Evolutionary conservation across 2,329 filamentous ascomycete species (phyloP), one percentile per base, ranked within the genome.

Genomic region (Stemphylium lycopersici): DNA sequence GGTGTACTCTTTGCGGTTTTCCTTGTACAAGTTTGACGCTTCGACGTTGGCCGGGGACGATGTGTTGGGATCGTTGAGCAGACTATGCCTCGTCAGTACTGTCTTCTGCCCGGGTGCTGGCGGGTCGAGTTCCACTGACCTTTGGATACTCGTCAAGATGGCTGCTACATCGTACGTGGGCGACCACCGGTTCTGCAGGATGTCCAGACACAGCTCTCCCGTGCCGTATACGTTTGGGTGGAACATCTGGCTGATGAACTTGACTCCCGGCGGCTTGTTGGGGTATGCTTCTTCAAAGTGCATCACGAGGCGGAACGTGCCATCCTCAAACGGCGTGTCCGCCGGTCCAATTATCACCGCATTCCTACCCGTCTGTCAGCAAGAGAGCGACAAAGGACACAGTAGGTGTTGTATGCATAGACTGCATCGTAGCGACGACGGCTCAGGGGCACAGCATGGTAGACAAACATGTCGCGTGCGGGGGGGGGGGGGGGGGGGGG

Each of bases 231-330:
- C 95, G 72, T 99, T 99, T 15, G 95, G 95, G 70, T 99, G 95
- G 77, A 99, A 99, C 95, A 99, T 99, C 76, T 95, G 87, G 77
- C 91, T 96, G 75, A 99, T 96, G 76, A 99, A 99, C 74, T 98
- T 98, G 79, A 98, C 95, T 31, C 92, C 90, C 0, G 95, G 95
- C 4, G 95, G 95, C 76, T 98, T 98, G 80, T 98, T 99, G 26
- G 95, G 95, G 70, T 99, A 99, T 71, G 96, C 93, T 77, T 99
- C 95, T 74, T 98, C 95, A 68, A 99, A 99, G 73, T 97, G 92
- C 93, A 99, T 98, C 46, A 98, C 93, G 10, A 99, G 87, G 63
- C 93, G 85, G 76, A 99, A 99, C 18, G 95, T 99, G 59, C 95
- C 95, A 76, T 99, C 95, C 78, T 99, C 95, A 71, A 98, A 99